These are phyloP conservation scores for Hypoxylon sp. DNA, from an alignment of 2,329 filamentous ascomycete genomes.

Conservation along the genomic window DNA sequence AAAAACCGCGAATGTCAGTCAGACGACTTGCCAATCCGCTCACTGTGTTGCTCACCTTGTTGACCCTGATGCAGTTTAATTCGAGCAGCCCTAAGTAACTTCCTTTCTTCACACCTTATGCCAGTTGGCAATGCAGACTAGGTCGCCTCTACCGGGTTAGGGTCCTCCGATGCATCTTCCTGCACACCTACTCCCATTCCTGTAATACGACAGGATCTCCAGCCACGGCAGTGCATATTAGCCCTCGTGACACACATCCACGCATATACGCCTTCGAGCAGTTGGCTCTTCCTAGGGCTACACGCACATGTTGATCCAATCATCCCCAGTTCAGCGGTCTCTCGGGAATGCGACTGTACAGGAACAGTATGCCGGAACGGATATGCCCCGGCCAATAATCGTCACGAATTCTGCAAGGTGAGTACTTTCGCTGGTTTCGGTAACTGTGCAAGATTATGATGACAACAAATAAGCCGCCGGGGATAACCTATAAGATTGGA, in stretches of 20 bases:
- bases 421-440: neutral
- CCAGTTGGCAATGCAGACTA: slow-evolving; percentile 9
- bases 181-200: neutral
- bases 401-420: slow-evolving; percentile 3
- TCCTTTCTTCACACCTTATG: neutral
- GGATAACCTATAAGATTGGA: neutral
- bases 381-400: slow-evolving; percentile 5
- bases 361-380: slow-evolving; percentile 9
- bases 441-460: slow-evolving; percentile 9
- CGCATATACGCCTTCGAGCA: slow-evolving; percentile 7
- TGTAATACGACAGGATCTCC: slow-evolving; percentile 11
- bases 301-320: slow-evolving; percentile 13
- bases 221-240: slow-evolving; percentile 18
- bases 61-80: slow-evolving; percentile 9
- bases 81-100: neutral
- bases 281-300: slow-evolving; percentile 6
- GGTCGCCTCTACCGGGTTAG: slow-evolving; percentile 13
- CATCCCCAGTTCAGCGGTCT: slow-evolving; percentile 1
- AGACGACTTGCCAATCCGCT: slow-evolving; percentile 13
- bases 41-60: slow-evolving; percentile 9
- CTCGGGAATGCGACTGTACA: slow-evolving; percentile 13
- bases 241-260: slow-evolving; percentile 8
- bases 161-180: slow-evolving; percentile 23
- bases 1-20: slow-evolving; percentile 14
- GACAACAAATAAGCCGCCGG: slow-evolving; percentile 10